These are phyloP conservation scores for Talaromyces sp. DNA, from an alignment of 2,329 filamentous ascomycete genomes.

Conservation along the genomic window DNA sequence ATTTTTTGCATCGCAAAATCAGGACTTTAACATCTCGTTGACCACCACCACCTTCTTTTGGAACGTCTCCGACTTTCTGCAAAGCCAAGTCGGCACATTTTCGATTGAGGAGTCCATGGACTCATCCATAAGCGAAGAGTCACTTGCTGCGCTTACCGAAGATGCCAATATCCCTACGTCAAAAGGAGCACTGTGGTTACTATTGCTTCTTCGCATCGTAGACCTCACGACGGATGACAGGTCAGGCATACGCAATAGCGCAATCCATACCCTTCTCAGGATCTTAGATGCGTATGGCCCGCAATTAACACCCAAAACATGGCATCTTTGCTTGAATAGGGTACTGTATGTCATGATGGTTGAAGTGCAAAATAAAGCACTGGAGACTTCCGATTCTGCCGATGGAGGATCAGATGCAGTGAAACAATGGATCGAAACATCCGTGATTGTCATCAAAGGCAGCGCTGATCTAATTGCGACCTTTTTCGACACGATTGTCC, in stretches of 20 bases:
- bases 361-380: slow-evolving; percentile 58
- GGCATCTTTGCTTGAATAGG: slow-evolving; percentile 75
- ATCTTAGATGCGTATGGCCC: slow-evolving; percentile 92
- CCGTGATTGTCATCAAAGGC: slow-evolving; percentile 68
- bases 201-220: slow-evolving; percentile 39
- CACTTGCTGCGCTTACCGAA: slow-evolving; percentile 57
- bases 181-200: slow-evolving; percentile 32
- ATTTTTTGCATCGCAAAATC: slow-evolving; percentile 81
- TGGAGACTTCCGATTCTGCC: slow-evolving; percentile 21
- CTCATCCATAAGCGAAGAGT: slow-evolving; percentile 52
- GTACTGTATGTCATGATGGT: slow-evolving; percentile 76
- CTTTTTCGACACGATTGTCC: slow-evolving; percentile 69
- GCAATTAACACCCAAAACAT: slow-evolving; percentile 70
- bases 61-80: slow-evolving; percentile 86
- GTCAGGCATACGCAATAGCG: slow-evolving; percentile 51
- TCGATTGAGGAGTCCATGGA: slow-evolving; percentile 38
- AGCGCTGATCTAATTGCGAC: slow-evolving; percentile 69
- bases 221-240: slow-evolving; percentile 40
- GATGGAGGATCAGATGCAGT: slow-evolving; percentile 28
- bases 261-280: slow-evolving; percentile 82
- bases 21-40: slow-evolving; percentile 91
- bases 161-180: slow-evolving; percentile 59
- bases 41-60: slow-evolving; percentile 95
- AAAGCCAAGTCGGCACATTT: slow-evolving; percentile 46
- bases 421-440: slow-evolving; percentile 68